Base-by-base conservation (phyloP, 148 eudicot genomes). In the Hydrangea macrophylla region DNA sequence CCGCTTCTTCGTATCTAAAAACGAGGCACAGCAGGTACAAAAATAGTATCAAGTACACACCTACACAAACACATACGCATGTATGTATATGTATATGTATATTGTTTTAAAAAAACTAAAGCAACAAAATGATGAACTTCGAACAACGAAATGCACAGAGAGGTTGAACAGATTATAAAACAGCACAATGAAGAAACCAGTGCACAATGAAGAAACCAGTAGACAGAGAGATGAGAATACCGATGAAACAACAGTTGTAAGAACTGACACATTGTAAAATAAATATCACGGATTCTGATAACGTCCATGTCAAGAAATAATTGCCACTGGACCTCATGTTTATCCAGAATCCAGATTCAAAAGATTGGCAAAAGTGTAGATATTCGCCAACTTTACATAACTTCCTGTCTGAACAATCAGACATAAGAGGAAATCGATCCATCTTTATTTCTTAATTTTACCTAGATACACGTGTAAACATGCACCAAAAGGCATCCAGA, bases 1-100 rank as follows among this genome's bases (percentile, higher is more conserved):
- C 45, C 79, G 79, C 69, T 75, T 87, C 81, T 87, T 89, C 25
- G 58, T 55, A 72, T 89, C 97, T 92, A 67, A 51, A 75, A 62
- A 48, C 54, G 35, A 9, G 54, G 36, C 3, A 40, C 33, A 44
- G 24, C 56, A 33, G 31, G 33, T 25, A 60, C 17, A 7, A n/a
- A 40, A 23, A 7, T 28, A 33, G 25, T 12, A 35, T 12, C 15
- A 32, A 13, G 23, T 6, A 28, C n/a, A n/a, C n/a, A n/a, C n/a
- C n/a, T n/a, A n/a, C n/a, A n/a, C n/a, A n/a, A n/a, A n/a, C n/a
- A n/a, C n/a, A n/a, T n/a, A n/a, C n/a, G n/a, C n/a, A n/a, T n/a
- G n/a, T n/a, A n/a, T n/a, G n/a, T n/a, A n/a, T n/a, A n/a, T n/a
- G n/a, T n/a, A n/a, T n/a, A n/a, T n/a, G n/a, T n/a, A n/a, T n/a